Conservation (phyloP, 179 eudicot species). For the Beta lomatogona region DNA sequence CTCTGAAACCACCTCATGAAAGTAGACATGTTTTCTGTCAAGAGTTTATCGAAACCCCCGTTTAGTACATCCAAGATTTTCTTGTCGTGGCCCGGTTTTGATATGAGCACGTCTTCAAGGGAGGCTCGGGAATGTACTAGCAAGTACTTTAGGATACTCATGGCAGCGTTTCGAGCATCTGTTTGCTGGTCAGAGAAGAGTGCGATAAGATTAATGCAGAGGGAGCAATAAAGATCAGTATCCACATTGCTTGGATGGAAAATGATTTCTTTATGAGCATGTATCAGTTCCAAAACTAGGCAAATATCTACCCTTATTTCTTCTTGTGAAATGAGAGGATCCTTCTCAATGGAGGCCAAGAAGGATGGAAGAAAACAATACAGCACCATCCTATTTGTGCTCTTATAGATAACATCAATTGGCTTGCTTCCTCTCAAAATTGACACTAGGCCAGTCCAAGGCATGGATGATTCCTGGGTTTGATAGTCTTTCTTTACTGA, state of each 20-base stretch:
- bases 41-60: constrained; percentile 79
- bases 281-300: constrained; percentile 71
- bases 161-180: constrained; percentile 56
- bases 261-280: constrained; percentile 76
- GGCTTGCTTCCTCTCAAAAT: constrained; percentile 73
- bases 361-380: constrained; percentile 84
- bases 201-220: constrained; percentile 67
- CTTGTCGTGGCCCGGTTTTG: constrained; percentile 70
- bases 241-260: constrained; percentile 78
- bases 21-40: constrained; percentile 61
- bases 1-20: constrained; percentile 76
- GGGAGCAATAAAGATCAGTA: constrained; percentile 67
- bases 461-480: constrained; percentile 63
- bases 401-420: constrained; percentile 72
- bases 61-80: constrained; percentile 65
- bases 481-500: constrained; percentile 79
- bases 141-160: constrained; percentile 73
- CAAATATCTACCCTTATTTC: constrained; percentile 61
- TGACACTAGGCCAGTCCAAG: constrained; percentile 72
- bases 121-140: constrained; percentile 76
- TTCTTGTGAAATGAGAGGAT: constrained; percentile 39
- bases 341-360: constrained; percentile 63
- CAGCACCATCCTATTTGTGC: constrained; percentile 68
- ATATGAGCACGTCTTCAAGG: constrained; percentile 73
- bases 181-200: constrained; percentile 64